Conservation (phyloP, 148 eudicot genomes). For the Nepenthes gracilis region DNA sequence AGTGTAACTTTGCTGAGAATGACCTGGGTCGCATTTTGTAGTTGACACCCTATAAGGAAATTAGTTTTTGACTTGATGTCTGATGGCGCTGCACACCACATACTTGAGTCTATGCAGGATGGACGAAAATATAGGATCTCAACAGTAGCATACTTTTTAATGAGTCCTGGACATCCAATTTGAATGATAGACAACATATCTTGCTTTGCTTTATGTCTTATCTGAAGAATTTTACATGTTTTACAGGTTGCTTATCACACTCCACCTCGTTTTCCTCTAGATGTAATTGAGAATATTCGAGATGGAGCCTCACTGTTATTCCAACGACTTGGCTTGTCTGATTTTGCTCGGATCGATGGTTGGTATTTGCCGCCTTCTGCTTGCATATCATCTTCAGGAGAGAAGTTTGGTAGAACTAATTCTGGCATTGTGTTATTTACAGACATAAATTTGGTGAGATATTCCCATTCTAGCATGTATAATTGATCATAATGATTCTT, state of each 20-base stretch:
- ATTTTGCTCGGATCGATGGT: slow-evolving; percentile 95
- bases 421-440: slow-evolving; percentile 62
- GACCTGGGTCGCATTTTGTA: too few relatives aligned
- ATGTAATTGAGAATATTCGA: slow-evolving; percentile 53
- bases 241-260: slow-evolving; percentile 84
- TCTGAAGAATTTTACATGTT: slow-evolving; percentile 4
- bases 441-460: slow-evolving; percentile 76
- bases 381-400: slow-evolving; percentile 18
- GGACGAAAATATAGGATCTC: too few relatives aligned
- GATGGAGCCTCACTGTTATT: slow-evolving; percentile 67
- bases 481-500: too few relatives aligned
- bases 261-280: slow-evolving; percentile 79
- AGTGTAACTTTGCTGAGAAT: too few relatives aligned
- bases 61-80: too few relatives aligned
- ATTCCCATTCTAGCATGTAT: too few relatives aligned
- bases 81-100: too few relatives aligned
- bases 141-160: too few relatives aligned
- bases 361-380: slow-evolving; percentile 72
- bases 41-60: too few relatives aligned
- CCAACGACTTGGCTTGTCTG: slow-evolving; percentile 53
- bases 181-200: neutral
- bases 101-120: too few relatives aligned
- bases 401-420: slow-evolving; percentile 40
- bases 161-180: too few relatives aligned
- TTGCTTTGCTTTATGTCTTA: neutral